These are phyloP conservation scores for Myotisia sp. DNA, from an alignment of 2,329 filamentous ascomycete genomes.

Conservation along the genomic window DNA sequence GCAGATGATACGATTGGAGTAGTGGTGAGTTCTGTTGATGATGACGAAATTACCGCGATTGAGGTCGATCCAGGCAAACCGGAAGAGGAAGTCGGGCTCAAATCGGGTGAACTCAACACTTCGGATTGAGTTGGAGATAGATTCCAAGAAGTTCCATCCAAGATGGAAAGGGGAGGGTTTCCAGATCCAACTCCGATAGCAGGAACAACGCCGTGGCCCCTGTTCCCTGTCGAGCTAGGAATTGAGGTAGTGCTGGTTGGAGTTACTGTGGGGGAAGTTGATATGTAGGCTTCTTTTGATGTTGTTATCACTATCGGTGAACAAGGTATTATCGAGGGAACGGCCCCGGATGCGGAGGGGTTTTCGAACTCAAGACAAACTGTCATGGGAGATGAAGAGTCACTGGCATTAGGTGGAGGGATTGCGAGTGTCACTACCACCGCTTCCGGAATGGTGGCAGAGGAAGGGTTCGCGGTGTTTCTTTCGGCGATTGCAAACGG, in stretches of 20 bases:
- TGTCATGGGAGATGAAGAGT: slow-evolving; percentile 2
- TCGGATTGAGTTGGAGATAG: neutral
- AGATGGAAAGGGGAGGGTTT: neutral
- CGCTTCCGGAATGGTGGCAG: neutral
- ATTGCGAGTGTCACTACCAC: slow-evolving; percentile 9
- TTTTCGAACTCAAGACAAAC: slow-evolving; percentile 7
- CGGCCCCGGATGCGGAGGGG: neutral
- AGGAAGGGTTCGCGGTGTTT: too few relatives aligned
- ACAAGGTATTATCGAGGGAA: neutral
- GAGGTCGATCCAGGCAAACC: too few relatives aligned
- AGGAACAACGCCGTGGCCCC: neutral
- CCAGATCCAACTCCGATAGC: neutral
- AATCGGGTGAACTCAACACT: too few relatives aligned
- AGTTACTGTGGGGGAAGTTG: neutral
- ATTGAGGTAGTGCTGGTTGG: neutral
- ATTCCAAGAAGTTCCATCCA: slow-evolving; percentile 1
- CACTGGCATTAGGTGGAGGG: slow-evolving; percentile 1
- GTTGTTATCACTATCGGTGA: neutral
- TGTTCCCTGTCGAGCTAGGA: neutral
- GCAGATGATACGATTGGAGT: too few relatives aligned
- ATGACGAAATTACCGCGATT: too few relatives aligned
- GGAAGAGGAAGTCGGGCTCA: too few relatives aligned
- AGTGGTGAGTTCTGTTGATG: too few relatives aligned
- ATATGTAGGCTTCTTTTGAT: neutral
- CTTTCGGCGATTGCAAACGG: too few relatives aligned